Base-by-base conservation (phyloP, 164 flowering plant species). In the Vitis amurensis region DNA sequence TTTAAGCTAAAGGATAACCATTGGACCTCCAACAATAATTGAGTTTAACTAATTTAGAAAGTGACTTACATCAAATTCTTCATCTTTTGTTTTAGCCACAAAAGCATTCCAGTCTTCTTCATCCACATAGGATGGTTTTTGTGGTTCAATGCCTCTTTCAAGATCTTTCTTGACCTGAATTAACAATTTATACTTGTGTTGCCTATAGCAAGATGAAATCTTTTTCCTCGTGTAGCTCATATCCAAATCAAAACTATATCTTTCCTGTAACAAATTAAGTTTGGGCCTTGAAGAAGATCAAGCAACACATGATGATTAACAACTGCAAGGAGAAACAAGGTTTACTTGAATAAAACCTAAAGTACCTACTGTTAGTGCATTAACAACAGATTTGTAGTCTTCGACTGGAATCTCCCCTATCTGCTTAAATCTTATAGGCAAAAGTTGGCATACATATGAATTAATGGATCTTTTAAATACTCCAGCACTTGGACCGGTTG, bases 61-160 rank as follows among this genome's bases (percentile, higher is more conserved):
- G 47, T 11, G 60, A 60, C 79, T 72, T 48, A 72, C 79, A 61
- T 72, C 79, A 73, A 76, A 76, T 59, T 76, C 79, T 60, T 76
- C 79, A 29, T 76, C 79, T 66, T 66, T 72, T 29, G 76, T 76
- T 67, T 73, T 76, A 29, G 73, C 79, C 49, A 76, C 76, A 72
- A 76, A 76, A 47, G 73, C 79, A 69, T 76, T 69, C 79, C 79
- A 76, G 14, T 76, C 79, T 55, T 76, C 79, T 73, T 76, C 61
- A 27, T 76, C 72, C 47, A 76, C 76, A 73, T 76, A 72, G 9
- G 76, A 69, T 52, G 79, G 79, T 66, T 72, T 69, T 19, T 69
- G 76, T 60, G 79, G 79, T 56, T 76, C 79, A 58, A 61, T 53
- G 17, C 79, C 79, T 53, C 66, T 68, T 49, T 76, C 73, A 61